Evolutionary conservation across 306 rosid species (phyloP).

Genomic region (apple (Malus domestica)): ASM211411v1 NC_041798.1:13020501-13021000

Average conservation of each 20-base stretch:
- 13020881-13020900: conserved; percentile 62
- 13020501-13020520: conserved; percentile 29
- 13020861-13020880: conserved; percentile 64
- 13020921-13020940: conserved; percentile 24
- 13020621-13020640: conserved; percentile 38
- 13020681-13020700: conserved; percentile 84
- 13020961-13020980: conserved; percentile 22
- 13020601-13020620: not conserved
- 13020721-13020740: not conserved
- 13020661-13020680: conserved; percentile 82
- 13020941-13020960: conserved; percentile 12
- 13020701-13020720: conserved; percentile 53
- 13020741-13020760: not conserved
- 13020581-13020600: not conserved
- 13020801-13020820: conserved; percentile 25
- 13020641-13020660: conserved; percentile 83
- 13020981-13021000: conserved; percentile 93
- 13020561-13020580: not conserved
- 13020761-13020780: not conserved
- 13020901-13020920: conserved; percentile 40
- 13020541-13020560: not conserved
- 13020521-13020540: not conserved
- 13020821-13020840: conserved; percentile 51
- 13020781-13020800: no score
- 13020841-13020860: conserved; percentile 68